Conservation (phyloP, 2,329 filamentous ascomycete species). For the Fusarium sp. region DNA sequence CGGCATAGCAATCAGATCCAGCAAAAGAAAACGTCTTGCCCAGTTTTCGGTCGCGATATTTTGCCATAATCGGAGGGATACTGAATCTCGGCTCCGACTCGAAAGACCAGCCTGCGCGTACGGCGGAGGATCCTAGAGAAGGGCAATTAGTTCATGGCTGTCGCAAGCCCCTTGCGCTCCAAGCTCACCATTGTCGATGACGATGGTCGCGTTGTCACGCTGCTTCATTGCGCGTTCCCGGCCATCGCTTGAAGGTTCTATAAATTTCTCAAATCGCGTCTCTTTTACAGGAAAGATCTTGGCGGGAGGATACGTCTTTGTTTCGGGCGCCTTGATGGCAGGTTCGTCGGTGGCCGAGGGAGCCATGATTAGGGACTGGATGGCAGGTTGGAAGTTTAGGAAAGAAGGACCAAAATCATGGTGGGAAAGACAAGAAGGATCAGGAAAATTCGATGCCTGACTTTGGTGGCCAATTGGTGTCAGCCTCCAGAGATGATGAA, state of each 20-base stretch:
- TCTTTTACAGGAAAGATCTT: conserved; percentile 70
- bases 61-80: conserved; percentile 89
- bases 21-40: conserved; percentile 93
- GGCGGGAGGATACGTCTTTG: conserved; percentile 60
- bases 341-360: conserved; percentile 62
- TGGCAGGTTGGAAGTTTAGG: conserved; percentile 11
- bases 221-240: conserved; percentile 72
- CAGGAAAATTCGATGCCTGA: conserved; percentile 17
- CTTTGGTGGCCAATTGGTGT: conserved; percentile 43
- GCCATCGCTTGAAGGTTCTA: conserved; percentile 68
- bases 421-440: conserved; percentile 9
- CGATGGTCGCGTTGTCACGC: conserved; percentile 75
- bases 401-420: conserved; percentile 32
- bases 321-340: conserved; percentile 48
- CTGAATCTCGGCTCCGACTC: conserved; percentile 81
- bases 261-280: conserved; percentile 65
- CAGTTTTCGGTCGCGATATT: conserved; percentile 93
- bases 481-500: conserved; percentile 28
- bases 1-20: conserved; percentile 90
- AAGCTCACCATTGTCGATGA: conserved; percentile 91
- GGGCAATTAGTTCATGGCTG: conserved; percentile 32
- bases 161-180: conserved; percentile 16
- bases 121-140: conserved; percentile 77
- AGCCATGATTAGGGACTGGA: conserved; percentile 53
- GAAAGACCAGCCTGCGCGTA: conserved; percentile 96